Conservation (phyloP, 1,284 basidiomycete species). For the Tilletia indica region DNA sequence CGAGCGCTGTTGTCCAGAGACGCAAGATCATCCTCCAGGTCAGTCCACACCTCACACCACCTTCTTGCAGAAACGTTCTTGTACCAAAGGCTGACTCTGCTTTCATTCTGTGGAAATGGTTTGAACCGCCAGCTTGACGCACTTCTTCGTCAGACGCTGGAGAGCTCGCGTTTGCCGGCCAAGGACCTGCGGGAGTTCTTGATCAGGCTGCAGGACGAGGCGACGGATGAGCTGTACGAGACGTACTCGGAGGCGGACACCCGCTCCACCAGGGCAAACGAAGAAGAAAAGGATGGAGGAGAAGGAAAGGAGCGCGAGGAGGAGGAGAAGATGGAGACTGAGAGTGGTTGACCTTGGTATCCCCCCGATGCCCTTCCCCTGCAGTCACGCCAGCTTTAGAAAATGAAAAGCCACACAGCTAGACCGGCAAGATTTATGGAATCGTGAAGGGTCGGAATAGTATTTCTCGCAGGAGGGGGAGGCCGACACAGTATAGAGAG, state of each 20-base stretch:
- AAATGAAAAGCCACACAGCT: too few species aligned
- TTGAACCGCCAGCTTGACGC: neutral
- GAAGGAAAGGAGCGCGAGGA: too few species aligned
- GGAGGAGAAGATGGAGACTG: too few species aligned
- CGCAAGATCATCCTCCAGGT: constrained; percentile 71
- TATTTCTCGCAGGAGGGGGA: neutral
- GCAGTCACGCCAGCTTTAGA: too few species aligned
- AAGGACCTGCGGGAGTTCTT: constrained; percentile 17
- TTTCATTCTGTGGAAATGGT: too few species aligned
- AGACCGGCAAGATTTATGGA: too few species aligned
- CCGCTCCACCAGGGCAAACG: too few species aligned
- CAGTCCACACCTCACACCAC: constrained; percentile 24
- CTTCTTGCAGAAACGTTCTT: too few species aligned
- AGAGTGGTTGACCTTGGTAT: too few species aligned
- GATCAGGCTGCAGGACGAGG: constrained; percentile 9
- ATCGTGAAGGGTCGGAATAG: neutral
- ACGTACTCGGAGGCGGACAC: constrained; percentile 6
- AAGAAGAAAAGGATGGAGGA: neutral
- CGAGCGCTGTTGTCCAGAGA: constrained; percentile 64
- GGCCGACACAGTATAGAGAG: constrained; percentile 4
- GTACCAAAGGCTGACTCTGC: too few species aligned
- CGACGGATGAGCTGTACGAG: constrained; percentile 15
- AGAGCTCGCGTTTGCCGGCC: neutral
- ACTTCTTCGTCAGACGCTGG: constrained; percentile 15
- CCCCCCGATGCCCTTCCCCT: too few species aligned